A percentile compares a stretch with the other conserved stretches of the same genome.
These are phyloP conservation scores for Schizosaccharomyces octosporus DNA, from an alignment of 805 yeast genomes.

Conservation along the genomic window DNA sequence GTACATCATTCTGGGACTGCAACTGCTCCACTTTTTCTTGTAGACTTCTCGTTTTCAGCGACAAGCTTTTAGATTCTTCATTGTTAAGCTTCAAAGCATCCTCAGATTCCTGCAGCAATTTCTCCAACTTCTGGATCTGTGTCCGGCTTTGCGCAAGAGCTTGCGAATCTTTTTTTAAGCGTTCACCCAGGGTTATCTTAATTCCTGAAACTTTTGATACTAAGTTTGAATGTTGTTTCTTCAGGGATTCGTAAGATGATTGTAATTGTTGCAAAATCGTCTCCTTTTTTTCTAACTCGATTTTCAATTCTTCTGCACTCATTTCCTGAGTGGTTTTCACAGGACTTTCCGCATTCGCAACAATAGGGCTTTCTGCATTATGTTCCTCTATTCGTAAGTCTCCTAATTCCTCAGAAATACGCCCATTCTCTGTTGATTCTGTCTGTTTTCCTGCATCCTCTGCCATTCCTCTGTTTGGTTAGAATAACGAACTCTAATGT, in stretches of 20 bases:
- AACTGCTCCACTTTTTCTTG: constrained; percentile 11
- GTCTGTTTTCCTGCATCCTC: background rate
- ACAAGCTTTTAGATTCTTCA: constrained; percentile 15
- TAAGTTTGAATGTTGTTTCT: constrained; percentile 17
- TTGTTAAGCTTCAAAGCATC: constrained; percentile 16
- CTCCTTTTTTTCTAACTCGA: background rate
- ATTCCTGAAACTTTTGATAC: constrained; percentile 16
- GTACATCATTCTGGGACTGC: constrained; percentile 7
- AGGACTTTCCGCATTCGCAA: background rate
- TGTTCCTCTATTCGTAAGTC: background rate
- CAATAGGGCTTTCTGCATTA: background rate
- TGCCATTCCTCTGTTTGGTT: background rate
- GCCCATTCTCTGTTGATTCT: background rate
- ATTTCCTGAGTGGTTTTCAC: background rate
- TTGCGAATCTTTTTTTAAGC: constrained; percentile 18
- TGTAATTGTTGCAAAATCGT: background rate
- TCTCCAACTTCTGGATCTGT: constrained; percentile 13
- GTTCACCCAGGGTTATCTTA: constrained; percentile 19
- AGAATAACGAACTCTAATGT: background rate
- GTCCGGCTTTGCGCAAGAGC: constrained; percentile 8
- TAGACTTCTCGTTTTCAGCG: constrained; percentile 11
- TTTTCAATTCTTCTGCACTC: background rate
- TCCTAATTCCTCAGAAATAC: background rate
- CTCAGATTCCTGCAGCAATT: constrained; percentile 15
- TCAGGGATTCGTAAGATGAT: background rate